These are phyloP conservation scores for Puccinia horiana DNA, from an alignment of 1,284 basidiomycete species.

Conservation along the genomic window DNA sequence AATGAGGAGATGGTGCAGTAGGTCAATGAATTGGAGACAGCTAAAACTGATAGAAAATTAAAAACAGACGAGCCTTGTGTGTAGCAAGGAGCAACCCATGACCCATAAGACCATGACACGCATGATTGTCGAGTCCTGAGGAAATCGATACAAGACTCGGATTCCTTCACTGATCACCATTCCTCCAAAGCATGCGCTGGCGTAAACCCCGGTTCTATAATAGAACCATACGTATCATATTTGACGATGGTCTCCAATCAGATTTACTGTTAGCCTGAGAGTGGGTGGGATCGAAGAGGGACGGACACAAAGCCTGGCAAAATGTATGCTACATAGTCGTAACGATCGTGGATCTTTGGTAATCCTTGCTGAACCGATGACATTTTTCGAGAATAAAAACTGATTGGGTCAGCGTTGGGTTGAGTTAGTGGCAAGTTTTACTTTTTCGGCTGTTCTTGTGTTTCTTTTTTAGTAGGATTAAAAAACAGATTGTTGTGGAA, in stretches of 20 bases:
- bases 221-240: too few species aligned
- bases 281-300: neutral
- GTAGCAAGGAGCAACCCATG: conserved; percentile 25
- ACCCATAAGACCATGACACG: conserved; percentile 12
- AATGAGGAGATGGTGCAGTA: neutral
- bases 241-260: neutral
- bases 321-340: conserved; percentile 19
- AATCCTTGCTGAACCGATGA: neutral
- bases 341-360: conserved; percentile 6
- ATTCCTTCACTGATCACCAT: conserved; percentile 43
- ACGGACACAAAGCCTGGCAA: conserved; percentile 27
- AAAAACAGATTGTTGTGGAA: too few species aligned
- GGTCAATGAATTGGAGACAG: neutral
- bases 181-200: conserved; percentile 41
- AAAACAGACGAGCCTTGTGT: conserved; percentile 16
- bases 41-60: neutral
- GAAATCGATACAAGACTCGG: conserved; percentile 47
- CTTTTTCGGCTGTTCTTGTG: too few species aligned
- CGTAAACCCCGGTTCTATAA: conserved; percentile 28
- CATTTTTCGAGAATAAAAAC: neutral
- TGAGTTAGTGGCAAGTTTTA: too few species aligned
- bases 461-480: too few species aligned
- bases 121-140: conserved; percentile 25
- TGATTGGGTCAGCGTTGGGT: neutral
- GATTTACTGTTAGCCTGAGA: neutral